Conservation (phyloP, 1,284 basidiomycete species). For the Sanghuangporus weigelae region DNA sequence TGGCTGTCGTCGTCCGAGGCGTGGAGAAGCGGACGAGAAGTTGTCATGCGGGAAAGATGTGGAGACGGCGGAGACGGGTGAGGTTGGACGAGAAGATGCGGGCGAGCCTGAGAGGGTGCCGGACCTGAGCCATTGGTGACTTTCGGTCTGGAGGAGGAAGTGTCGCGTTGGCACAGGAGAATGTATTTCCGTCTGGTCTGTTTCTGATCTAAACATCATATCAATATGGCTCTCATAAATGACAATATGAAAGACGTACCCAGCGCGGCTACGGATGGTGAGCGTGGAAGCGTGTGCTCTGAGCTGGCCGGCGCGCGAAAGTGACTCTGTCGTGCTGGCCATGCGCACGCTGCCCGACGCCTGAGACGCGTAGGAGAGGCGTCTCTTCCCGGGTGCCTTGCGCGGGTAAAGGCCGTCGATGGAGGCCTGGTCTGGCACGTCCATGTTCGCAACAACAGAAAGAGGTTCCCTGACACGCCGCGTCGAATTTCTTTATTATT, state of each 20-base stretch:
- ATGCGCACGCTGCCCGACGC: conserved; percentile 9
- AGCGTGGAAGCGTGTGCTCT: conserved; percentile 16
- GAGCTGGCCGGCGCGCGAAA: not conserved
- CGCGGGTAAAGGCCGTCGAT: conserved; percentile 8
- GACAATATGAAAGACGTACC: conserved; percentile 18
- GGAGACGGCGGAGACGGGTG: conserved; percentile 29
- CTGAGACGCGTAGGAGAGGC: conserved; percentile 14
- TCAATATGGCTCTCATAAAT: not conserved
- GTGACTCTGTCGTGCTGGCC: not conserved
- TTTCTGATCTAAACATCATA: conserved; percentile 19
- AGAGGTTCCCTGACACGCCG: not conserved
- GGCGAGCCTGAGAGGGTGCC: conserved; percentile 30
- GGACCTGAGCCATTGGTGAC: conserved; percentile 42
- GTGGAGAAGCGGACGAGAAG: conserved; percentile 13
- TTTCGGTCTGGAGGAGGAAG: conserved; percentile 25
- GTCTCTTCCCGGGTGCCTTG: conserved; percentile 1
- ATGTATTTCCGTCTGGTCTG: conserved; percentile 28
- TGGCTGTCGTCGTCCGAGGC: conserved; percentile 15
- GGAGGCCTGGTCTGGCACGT: conserved; percentile 16
- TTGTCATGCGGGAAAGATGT: conserved; percentile 7
- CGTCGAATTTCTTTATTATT: not conserved
- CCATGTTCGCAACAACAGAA: not conserved
- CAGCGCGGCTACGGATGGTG: conserved; percentile 22
- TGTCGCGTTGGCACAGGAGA: conserved; percentile 29
- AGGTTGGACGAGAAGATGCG: conserved; percentile 43